Evolutionary conservation across 306 rosid species (phyloP).

Genomic region (Quercus rubra): DNA sequence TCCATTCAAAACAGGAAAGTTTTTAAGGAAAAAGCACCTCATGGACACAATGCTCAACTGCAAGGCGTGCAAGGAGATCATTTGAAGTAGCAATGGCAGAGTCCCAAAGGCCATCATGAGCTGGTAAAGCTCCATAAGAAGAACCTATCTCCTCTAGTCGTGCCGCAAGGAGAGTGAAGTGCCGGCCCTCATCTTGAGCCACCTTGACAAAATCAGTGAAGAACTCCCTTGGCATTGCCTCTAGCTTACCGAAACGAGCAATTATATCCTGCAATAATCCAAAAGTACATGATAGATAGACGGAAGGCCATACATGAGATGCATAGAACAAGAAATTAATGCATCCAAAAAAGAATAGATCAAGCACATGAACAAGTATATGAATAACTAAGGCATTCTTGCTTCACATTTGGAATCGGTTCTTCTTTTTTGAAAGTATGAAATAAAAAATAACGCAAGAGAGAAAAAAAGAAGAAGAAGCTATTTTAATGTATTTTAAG

Average conservation of each 20-base stretch:
- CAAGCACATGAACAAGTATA: neutral
- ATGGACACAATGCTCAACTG: constrained; percentile 86
- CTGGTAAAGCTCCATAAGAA: constrained; percentile 71
- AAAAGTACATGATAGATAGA: neutral
- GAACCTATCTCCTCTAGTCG: constrained; percentile 74
- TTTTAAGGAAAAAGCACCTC: constrained; percentile 48
- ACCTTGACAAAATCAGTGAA: constrained; percentile 81
- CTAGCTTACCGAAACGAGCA: constrained; percentile 81
- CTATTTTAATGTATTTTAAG: neutral
- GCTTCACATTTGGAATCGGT: neutral
- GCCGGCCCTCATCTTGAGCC: constrained; percentile 87
- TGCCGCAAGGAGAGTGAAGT: constrained; percentile 72
- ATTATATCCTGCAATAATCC: constrained; percentile 64
- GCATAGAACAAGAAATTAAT: neutral
- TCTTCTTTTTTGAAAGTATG: neutral
- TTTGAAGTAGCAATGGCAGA: constrained; percentile 76
- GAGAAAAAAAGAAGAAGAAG: neutral
- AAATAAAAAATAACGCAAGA: neutral
- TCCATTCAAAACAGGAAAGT: neutral
- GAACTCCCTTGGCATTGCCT: constrained; percentile 81
- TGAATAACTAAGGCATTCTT: neutral
- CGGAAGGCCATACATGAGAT: neutral
- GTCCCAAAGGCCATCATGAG: constrained; percentile 90
- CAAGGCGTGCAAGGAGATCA: constrained; percentile 72
- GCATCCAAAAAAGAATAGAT: neutral